phyloP scores from a whole-genome alignment of 495 filamentous ascomycete species.

The Oleoguttula mirabilis region DNA sequence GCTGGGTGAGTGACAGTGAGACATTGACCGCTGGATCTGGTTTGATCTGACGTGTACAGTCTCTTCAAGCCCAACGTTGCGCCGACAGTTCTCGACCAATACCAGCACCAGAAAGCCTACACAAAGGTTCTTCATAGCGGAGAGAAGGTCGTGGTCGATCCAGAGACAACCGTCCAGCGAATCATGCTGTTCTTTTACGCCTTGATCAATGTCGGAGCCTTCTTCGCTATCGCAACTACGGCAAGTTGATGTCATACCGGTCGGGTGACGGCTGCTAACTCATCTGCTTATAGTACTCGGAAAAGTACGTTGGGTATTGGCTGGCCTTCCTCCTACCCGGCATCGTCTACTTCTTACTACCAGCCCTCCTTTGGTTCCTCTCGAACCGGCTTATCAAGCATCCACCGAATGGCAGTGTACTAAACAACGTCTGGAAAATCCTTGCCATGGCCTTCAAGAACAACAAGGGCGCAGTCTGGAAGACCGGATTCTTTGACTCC shows the following conservation, averaged over 20 bases:
- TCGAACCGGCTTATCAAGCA: slow-evolving; percentile 47
- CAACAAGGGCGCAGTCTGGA: slow-evolving; percentile 46
- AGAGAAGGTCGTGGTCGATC: slow-evolving; percentile 65
- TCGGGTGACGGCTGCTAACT: too few relatives aligned
- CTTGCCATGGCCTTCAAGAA: slow-evolving; percentile 23
- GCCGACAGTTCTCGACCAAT: slow-evolving; percentile 63
- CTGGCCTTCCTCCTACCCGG: slow-evolving; percentile 60
- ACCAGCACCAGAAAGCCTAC: slow-evolving; percentile 50
- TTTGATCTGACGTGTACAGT: too few relatives aligned
- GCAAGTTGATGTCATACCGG: too few relatives aligned
- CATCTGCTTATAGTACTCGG: too few relatives aligned
- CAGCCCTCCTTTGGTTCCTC: slow-evolving; percentile 40
- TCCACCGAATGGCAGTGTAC: slow-evolving; percentile 50
- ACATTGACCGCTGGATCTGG: too few relatives aligned
- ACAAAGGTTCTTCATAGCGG: slow-evolving; percentile 46
- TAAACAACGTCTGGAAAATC: slow-evolving; percentile 27
- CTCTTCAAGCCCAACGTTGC: slow-evolving; percentile 64
- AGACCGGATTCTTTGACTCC: slow-evolving; percentile 48
- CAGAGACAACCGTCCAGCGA: slow-evolving; percentile 58
- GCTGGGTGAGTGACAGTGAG: slow-evolving; percentile 37
- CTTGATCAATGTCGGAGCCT: slow-evolving; percentile 66
- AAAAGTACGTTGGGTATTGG: slow-evolving; percentile 60
- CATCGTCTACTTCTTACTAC: slow-evolving; percentile 46
- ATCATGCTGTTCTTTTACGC: slow-evolving; percentile 58
- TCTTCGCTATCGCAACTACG: slow-evolving; percentile 50